These are phyloP conservation scores for Thelonectria discophora DNA, from an alignment of 2,329 filamentous ascomycete species.

Conservation along the genomic window DNA sequence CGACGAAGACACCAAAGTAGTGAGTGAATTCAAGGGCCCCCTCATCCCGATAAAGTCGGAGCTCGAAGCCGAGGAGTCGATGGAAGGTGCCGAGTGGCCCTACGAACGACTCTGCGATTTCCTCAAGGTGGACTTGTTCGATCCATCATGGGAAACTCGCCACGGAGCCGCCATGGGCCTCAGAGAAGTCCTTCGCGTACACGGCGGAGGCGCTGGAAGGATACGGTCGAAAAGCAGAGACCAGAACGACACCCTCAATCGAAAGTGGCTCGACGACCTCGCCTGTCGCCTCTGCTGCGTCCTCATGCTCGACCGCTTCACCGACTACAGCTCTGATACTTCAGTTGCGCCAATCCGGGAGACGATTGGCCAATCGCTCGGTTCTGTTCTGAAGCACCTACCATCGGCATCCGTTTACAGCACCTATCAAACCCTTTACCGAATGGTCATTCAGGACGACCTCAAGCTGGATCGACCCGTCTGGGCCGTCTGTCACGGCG, in stretches of 20 bases:
- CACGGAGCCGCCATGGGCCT: constrained; percentile 97
- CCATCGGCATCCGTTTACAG: constrained; percentile 80
- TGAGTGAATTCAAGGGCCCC: constrained; percentile 94
- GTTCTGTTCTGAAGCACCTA: constrained; percentile 86
- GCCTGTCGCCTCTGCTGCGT: constrained; percentile 96
- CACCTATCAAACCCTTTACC: constrained; percentile 84
- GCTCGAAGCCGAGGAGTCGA: constrained; percentile 78
- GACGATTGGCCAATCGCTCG: constrained; percentile 92
- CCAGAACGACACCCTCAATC: constrained; percentile 83
- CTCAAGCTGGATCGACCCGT: constrained; percentile 75
- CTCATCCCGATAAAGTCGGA: constrained; percentile 84
- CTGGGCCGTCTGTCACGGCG: constrained; percentile 97
- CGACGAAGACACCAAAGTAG: constrained; percentile 91
- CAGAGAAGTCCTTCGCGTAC: constrained; percentile 89
- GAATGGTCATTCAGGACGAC: constrained; percentile 92
- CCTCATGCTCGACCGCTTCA: constrained; percentile 96
- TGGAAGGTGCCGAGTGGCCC: constrained; percentile 88
- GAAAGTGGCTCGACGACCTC: constrained; percentile 89
- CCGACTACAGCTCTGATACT: constrained; percentile 96
- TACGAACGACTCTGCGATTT: constrained; percentile 95
- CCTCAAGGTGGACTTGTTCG: constrained; percentile 91
- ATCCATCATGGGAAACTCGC: constrained; percentile 91
- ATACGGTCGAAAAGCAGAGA: constrained; percentile 71
- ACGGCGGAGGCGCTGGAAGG: constrained; percentile 88
- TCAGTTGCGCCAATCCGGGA: constrained; percentile 96